Evolutionary conservation across 768 basidiomycete species (phyloP), one percentile per base, ranked within the genome.

Genomic region (Hygrocybe punicea): DNA sequence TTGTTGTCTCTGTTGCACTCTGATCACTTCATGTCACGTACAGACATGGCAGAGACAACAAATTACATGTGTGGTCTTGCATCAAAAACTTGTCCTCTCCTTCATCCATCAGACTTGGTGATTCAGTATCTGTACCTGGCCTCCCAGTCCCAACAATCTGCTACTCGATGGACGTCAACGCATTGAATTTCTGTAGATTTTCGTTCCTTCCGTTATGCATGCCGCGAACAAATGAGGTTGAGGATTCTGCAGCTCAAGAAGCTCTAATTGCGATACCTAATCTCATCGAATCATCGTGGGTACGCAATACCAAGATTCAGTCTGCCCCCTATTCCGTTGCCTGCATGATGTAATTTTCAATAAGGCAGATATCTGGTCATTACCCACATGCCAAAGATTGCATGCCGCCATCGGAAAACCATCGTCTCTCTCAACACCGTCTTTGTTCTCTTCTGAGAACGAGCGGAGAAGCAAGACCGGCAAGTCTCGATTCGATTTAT

Each of bases 111-210:
- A 73, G 76, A 23, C 74, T 84, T 46, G 79, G 84, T 6, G 81
- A 83, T 16, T 83, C 86, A 3, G 88, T 86, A 2, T 75, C 81
- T 0, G 63, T 80, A 37, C 73, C 80, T 1, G 78, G 75, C 25
- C 68, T 81, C 6, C 75, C 80, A 1, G 70, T 71, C 0, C 89
- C 89, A 3, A 58, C 66, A 6, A 68, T 90, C 3, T 67, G 72
- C 10, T 87, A 86, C 63, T 87, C 89, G 0, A 73, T 98, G 69
- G 90, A 93, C 64, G 86, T 95, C 58, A 99, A 99, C 67, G 86
- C 96, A 2, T 78, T 98, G 55, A 97, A 96, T 66, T 98, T 89
- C 69, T 98, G 96, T 71, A 84, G 88, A 2, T 94, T 97, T 71
- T 88, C 91, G 6, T 74, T 98, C 2, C 67, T 89, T 33, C 63